These are phyloP conservation scores for Thymus quinquecostatus DNA, from an alignment of 257 asterid genomes.

Conservation along the genomic window DNA sequence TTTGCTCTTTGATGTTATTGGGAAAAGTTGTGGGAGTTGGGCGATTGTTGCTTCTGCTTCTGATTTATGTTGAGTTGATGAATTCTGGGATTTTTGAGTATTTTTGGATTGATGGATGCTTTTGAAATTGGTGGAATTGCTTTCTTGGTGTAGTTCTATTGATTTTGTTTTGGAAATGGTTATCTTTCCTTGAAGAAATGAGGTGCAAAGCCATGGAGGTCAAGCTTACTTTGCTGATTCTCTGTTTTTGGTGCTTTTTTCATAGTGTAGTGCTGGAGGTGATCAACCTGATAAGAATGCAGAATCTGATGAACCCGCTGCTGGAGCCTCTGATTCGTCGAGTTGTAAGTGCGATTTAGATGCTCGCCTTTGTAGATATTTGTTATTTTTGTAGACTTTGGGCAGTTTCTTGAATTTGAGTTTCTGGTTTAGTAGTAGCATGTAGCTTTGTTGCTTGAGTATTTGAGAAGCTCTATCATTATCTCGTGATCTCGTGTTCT, in stretches of 20 bases:
- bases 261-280: conserved; percentile 78
- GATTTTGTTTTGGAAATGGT: not conserved
- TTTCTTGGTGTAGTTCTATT: not conserved
- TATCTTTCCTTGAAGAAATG: not conserved
- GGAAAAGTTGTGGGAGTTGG: not conserved
- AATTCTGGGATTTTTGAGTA: not conserved
- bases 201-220: not conserved
- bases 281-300: conserved; percentile 65
- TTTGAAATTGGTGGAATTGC: not conserved
- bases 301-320: conserved; percentile 67
- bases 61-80: not conserved
- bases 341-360: conserved; percentile 63
- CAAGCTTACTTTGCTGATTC: conserved; percentile 18
- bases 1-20: not conserved
- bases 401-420: not conserved
- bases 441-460: not conserved
- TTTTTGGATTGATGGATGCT: not conserved
- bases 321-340: conserved; percentile 90
- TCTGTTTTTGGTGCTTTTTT: conserved; percentile 19
- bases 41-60: not conserved
- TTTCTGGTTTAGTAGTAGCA: not conserved
- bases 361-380: not conserved
- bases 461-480: not conserved
- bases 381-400: not conserved
- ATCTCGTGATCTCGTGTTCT: not conserved